phyloP scores from a whole-genome alignment of 768 basidiomycete genomes.

The Lyophyllum shimeji region DNA sequence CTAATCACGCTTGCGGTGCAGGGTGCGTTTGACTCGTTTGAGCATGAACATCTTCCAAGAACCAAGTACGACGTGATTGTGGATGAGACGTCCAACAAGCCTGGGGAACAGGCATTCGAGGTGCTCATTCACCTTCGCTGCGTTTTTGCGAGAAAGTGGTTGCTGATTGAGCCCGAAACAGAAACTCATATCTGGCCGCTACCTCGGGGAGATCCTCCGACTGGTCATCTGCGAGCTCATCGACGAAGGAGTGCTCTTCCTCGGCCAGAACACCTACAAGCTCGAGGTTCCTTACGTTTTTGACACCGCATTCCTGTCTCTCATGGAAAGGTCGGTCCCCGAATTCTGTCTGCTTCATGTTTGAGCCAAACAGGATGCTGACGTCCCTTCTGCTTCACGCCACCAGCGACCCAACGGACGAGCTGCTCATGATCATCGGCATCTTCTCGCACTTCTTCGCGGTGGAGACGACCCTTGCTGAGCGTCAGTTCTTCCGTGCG shows the following conservation, averaged over 20 bases:
- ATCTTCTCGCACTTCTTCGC: slow-evolving; percentile 98
- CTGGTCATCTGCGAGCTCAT: slow-evolving; percentile 93
- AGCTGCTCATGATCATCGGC: slow-evolving; percentile 94
- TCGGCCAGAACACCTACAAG: slow-evolving; percentile 98
- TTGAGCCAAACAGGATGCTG: not conserved
- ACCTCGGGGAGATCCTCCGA: slow-evolving; percentile 96
- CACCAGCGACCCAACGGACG: slow-evolving; percentile 88
- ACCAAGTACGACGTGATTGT: slow-evolving; percentile 93
- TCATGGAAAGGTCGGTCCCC: slow-evolving; percentile 82
- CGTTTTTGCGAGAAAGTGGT: not conserved
- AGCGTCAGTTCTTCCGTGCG: slow-evolving; percentile 96
- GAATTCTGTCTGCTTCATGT: not conserved
- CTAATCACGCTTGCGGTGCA: slow-evolving; percentile 26
- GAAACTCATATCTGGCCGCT: slow-evolving; percentile 97
- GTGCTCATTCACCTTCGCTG: slow-evolving; percentile 30
- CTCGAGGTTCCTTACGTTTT: slow-evolving; percentile 90
- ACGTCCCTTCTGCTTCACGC: not conserved
- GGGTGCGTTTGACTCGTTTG: slow-evolving; percentile 97
- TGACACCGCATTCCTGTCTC: slow-evolving; percentile 94
- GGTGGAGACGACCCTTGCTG: slow-evolving; percentile 92
- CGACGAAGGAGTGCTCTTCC: slow-evolving; percentile 95
- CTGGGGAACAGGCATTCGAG: slow-evolving; percentile 92
- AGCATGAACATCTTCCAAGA: slow-evolving; percentile 91
- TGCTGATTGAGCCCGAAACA: slow-evolving; percentile 19
- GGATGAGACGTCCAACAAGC: slow-evolving; percentile 95